Evolutionary conservation across 2,329 filamentous ascomycete genomes (phyloP), one percentile per base, ranked within the genome.

Genomic region (Fusarium foetens): DNA sequence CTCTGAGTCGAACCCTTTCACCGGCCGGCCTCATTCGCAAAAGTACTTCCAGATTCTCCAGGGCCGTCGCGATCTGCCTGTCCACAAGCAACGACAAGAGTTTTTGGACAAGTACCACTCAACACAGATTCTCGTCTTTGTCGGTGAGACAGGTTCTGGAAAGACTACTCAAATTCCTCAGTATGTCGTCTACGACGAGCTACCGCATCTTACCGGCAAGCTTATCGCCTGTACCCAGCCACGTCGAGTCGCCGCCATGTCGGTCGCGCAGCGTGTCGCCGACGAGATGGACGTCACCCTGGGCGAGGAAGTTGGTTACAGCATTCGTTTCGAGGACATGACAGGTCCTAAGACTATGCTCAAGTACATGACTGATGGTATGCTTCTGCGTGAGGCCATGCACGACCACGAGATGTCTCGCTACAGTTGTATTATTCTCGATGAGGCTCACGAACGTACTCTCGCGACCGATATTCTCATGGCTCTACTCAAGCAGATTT

Each of bases 361-460:
- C 80, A 99, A 99, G 86, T 99, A 99, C 86, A 99, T 99, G 96
- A 99, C 97, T 48, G 96, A 99, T 80, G 97, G 97, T 89, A 98
- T 99, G 92, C 90, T 99, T 78, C 87, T 98, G 79, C 88, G 96
- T 79, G 96, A 99, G 84, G 95, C 96, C 63, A 97, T 99, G 91
- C 92, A 98, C 83, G 96, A 99, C 81, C 93, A 95, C 79, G 89
- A 97, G 76, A 90, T 99, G 84, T 92, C 89, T 55, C 93, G 95
- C 60, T 99, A 99, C 84, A 96, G 94, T 86, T 97, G 94, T 78
- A 98, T 99, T 80, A 98, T 99, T 83, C 92, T 99, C 70, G 96
- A 99, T 82, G 96, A 99, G 83, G 96, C 97, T 60, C 96, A 99
- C 90, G 96, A 99, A 84, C 91, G 97, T 81, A 99, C 96, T 0